A percentile compares a stretch with the other conserved stretches of the same genome.
Evolutionary conservation across 495 filamentous ascomycete genomes (phyloP).

Genomic region (Daldinia vernicosa): DNA sequence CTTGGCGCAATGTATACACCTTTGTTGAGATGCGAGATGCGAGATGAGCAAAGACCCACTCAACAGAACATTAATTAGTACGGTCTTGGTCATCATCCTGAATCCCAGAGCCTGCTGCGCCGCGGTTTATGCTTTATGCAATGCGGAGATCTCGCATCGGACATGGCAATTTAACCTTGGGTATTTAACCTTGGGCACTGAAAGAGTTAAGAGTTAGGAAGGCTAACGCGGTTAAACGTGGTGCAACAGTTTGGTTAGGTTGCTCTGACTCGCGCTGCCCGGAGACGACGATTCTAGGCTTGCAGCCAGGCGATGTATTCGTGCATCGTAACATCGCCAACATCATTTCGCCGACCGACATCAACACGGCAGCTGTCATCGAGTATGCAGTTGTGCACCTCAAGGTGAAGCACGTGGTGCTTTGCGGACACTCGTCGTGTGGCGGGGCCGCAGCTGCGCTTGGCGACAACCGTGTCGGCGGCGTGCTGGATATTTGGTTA

Average conservation of each 20-base stretch:
- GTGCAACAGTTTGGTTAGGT: constrained; percentile 77
- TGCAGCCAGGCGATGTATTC: constrained; percentile 89
- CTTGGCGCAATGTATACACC: background rate
- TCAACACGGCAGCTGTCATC: constrained; percentile 80
- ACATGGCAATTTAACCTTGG: constrained; percentile 1
- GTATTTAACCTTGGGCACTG: no score
- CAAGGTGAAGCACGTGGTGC: constrained; percentile 81
- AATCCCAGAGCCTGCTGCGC: constrained; percentile 8
- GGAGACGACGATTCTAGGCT: constrained; percentile 82
- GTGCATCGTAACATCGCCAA: constrained; percentile 97
- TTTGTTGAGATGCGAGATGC: constrained; percentile 41
- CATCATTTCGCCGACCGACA: constrained; percentile 78
- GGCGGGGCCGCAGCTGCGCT: constrained; percentile 79
- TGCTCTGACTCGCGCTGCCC: constrained; percentile 91
- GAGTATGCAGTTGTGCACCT: constrained; percentile 80
- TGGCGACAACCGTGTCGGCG: constrained; percentile 71
- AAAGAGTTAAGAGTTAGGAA: constrained; percentile 8
- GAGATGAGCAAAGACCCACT: constrained; percentile 35
- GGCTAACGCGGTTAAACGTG: constrained; percentile 20
- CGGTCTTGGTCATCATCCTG: constrained; percentile 7
- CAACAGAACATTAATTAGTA: constrained; percentile 40
- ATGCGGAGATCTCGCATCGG: constrained; percentile 8
- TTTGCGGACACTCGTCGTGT: constrained; percentile 86
- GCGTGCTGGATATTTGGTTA: constrained; percentile 84
- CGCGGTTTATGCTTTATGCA: background rate